Base-by-base conservation (phyloP, 345 rosid genomes). In the Populus euphratica region DNA sequence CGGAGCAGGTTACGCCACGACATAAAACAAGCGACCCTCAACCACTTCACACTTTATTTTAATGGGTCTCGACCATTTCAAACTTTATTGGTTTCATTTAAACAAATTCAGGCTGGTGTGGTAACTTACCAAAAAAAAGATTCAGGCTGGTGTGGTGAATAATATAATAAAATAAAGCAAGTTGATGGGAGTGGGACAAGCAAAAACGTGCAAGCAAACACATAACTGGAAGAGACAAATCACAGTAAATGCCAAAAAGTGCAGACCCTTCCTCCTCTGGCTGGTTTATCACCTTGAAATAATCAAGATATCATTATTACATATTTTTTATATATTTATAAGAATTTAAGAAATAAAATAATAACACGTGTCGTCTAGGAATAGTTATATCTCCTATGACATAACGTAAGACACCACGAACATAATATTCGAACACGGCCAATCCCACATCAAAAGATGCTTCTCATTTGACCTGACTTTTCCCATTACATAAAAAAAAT, bases 381-480 rank as follows among this genome's bases (percentile, higher is more conserved):
- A n/a, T 13, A 69, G 1, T 39, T 16, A 27, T 59, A 59, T 59
- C 63, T 9, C 29, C 63, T 9, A 59, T n/a, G 29, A 59, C 63
- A 59, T n/a, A n/a, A 59, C 13, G 10, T n/a, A 59, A 1, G 29
- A 36, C 6, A 73, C 18, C 1, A 17, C 17, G 20, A 25, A 29
- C 5, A 25, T 69, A 27, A 74, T 63, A 74, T 62, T 65, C 69
- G 25, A 20, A 49, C 18, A 18, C 21, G 3, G 63, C 74, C 14
- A 20, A 16, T 11, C 1, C 5, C 49, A 1, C 29, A 17, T 63
- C 70, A 29, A 23, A 18, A 69, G 27, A 43, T n/a, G 68, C 52
- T 39, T 75, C 36, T 14, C 43, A n/a, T 63, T 35, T 50, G 9
- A 36, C 25, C 10, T 52, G 79, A 80, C 79, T 31, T 77, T 35